Evolutionary conservation across 2,329 filamentous ascomycete species (phyloP).

Genomic region (Neofusicoccum ribis): DNA sequence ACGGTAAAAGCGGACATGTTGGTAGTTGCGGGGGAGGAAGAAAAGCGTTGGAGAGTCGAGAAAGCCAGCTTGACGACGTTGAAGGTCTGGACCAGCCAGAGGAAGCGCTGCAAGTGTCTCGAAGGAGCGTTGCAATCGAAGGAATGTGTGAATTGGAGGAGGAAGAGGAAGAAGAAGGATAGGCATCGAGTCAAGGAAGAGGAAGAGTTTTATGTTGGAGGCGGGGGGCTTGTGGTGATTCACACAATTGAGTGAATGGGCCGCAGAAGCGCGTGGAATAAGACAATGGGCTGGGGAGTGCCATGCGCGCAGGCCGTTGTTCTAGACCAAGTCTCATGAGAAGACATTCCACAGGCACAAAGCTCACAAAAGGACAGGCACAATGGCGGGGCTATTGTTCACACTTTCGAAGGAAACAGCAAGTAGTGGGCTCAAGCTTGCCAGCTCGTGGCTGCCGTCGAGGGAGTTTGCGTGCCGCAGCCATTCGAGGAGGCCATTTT

Average conservation of each 20-base stretch:
- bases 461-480: too few species aligned
- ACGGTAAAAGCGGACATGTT: not conserved
- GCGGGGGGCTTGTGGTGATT: not conserved
- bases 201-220: not conserved
- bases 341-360: not conserved
- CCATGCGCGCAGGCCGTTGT: not conserved
- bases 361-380: not conserved
- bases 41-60: not conserved
- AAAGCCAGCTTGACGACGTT: constrained; percentile 1
- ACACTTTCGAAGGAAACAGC: not conserved
- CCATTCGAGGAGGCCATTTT: too few species aligned
- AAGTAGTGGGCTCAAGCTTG: not conserved
- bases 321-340: not conserved
- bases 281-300: not conserved
- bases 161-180: not conserved
- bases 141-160: not conserved
- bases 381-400: not conserved
- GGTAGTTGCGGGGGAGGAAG: not conserved
- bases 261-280: not conserved
- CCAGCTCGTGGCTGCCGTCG: not conserved
- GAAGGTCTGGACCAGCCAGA: not conserved
- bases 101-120: not conserved
- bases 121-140: not conserved
- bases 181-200: not conserved
- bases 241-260: not conserved